Percentiles rank a stretch among this genome's conserved stretches.
These are phyloP conservation scores for Thalassiosira mediterranea DNA, from an alignment of 352 stramenopile genomes.

Conservation along the genomic window DNA sequence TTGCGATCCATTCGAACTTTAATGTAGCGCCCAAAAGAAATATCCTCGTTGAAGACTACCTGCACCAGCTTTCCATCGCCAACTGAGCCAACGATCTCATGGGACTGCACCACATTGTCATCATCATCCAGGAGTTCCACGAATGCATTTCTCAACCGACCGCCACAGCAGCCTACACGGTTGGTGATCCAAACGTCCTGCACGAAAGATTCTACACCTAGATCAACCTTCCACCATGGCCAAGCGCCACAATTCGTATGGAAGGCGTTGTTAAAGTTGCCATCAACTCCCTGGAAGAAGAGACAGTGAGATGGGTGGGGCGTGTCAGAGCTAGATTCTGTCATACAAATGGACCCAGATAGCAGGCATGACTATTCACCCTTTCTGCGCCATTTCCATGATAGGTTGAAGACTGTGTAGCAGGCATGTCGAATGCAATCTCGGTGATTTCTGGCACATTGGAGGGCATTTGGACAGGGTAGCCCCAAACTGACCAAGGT, in stretches of 20 bases:
- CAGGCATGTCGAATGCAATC: conserved; percentile 3
- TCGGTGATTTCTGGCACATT: conserved; percentile 18
- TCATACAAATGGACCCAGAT: neutral
- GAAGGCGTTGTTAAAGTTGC: conserved; percentile 8
- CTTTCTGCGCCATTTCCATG: neutral
- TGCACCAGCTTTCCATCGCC: conserved; percentile 22
- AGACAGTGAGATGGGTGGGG: neutral
- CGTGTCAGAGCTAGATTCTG: neutral
- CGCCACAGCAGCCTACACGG: conserved; percentile 23
- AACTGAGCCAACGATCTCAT: conserved; percentile 15
- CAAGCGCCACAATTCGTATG: conserved; percentile 10
- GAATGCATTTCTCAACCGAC: conserved; percentile 5
- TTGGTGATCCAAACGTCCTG: conserved; percentile 34
- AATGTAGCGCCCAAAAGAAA: conserved; percentile 22
- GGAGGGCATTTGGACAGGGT: conserved; percentile 13
- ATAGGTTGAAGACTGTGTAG: neutral
- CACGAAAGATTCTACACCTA: conserved; percentile 29
- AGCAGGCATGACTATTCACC: neutral
- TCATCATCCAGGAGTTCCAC: conserved; percentile 21
- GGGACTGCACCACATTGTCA: conserved; percentile 12
- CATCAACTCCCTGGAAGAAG: conserved; percentile 16
- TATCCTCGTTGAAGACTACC: conserved; percentile 32
- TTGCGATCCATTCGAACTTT: conserved; percentile 6
- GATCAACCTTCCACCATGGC: conserved; percentile 26
- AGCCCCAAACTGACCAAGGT: conserved; percentile 37